Percentiles rank a stretch among this genome's conserved stretches.
Evolutionary conservation across 805 yeast genomes (phyloP).

Genomic region (Starmera dryadoides): DNA sequence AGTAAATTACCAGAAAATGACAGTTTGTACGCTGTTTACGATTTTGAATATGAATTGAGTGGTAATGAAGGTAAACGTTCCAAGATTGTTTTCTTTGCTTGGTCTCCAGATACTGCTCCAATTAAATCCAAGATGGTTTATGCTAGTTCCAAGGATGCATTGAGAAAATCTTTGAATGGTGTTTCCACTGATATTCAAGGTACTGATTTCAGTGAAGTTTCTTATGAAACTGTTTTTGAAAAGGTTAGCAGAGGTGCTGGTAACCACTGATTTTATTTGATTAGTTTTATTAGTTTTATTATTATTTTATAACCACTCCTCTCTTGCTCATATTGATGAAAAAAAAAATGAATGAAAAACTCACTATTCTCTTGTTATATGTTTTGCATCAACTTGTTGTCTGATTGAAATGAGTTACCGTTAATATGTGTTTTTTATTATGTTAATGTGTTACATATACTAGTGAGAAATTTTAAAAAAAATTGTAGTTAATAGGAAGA

Average conservation of each 20-base stretch:
- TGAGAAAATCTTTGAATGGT: slow-evolving; percentile 96
- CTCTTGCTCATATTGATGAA: no score
- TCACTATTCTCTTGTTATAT: no score
- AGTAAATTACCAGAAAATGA: slow-evolving; percentile 91
- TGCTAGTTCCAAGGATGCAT: slow-evolving; percentile 96
- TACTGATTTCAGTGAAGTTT: slow-evolving; percentile 95
- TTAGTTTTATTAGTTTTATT: background rate
- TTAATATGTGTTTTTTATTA: no score
- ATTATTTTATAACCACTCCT: no score
- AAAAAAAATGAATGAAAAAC: no score
- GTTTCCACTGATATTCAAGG: slow-evolving; percentile 94
- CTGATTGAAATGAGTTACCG: no score
- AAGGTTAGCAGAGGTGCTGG: slow-evolving; percentile 81
- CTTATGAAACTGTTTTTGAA: slow-evolving; percentile 88
- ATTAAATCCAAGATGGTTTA: slow-evolving; percentile 95
- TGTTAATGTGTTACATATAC: no score
- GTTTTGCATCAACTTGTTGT: no score
- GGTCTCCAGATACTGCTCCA: slow-evolving; percentile 98
- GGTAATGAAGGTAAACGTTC: slow-evolving; percentile 93
- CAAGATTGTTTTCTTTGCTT: slow-evolving; percentile 63
- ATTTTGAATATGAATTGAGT: slow-evolving; percentile 88
- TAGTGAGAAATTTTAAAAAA: no score
- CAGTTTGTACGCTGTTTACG: slow-evolving; percentile 94
- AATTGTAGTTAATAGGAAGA: no score
- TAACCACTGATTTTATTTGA: slow-evolving; percentile 38